phyloP scores from a whole-genome alignment of 495 filamentous ascomycete genomes.

The Massariosphaeria phaeospora region DNA sequence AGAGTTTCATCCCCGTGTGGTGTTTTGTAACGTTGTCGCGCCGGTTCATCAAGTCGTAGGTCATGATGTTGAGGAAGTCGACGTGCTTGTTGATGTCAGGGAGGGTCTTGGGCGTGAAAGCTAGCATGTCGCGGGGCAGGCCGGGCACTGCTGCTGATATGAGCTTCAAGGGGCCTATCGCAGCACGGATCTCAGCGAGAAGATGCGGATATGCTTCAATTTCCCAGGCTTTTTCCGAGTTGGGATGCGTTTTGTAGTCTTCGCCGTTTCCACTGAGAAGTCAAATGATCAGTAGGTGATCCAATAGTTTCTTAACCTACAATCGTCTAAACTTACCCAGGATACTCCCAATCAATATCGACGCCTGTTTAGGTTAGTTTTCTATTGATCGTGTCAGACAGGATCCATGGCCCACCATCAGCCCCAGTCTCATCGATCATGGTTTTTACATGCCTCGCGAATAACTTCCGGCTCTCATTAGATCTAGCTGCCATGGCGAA shows the following conservation, averaged over 20 bases:
- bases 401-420: slow-evolving; percentile 5
- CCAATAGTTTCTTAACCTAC: background rate
- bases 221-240: slow-evolving; percentile 57
- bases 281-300: slow-evolving; percentile 11
- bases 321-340: slow-evolving; percentile 38
- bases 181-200: slow-evolving; percentile 55
- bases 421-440: slow-evolving; percentile 54
- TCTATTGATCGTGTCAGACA: background rate
- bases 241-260: slow-evolving; percentile 64
- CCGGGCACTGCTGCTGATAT: slow-evolving; percentile 69
- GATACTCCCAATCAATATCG: slow-evolving; percentile 79
- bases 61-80: slow-evolving; percentile 75
- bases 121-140: slow-evolving; percentile 63
- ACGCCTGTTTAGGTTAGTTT: slow-evolving; percentile 34
- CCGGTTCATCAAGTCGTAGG: slow-evolving; percentile 75
- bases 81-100: slow-evolving; percentile 58
- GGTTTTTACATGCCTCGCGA: slow-evolving; percentile 59
- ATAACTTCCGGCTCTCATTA: slow-evolving; percentile 49
- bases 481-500: slow-evolving; percentile 57
- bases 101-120: slow-evolving; percentile 58
- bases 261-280: slow-evolving; percentile 61
- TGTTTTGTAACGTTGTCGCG: slow-evolving; percentile 63
- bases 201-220: slow-evolving; percentile 61
- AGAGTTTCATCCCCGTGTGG: slow-evolving; percentile 56
- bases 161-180: slow-evolving; percentile 53